Conservation (phyloP, 1,284 basidiomycete genomes). For the Cryptococcus neoformans region DNA sequence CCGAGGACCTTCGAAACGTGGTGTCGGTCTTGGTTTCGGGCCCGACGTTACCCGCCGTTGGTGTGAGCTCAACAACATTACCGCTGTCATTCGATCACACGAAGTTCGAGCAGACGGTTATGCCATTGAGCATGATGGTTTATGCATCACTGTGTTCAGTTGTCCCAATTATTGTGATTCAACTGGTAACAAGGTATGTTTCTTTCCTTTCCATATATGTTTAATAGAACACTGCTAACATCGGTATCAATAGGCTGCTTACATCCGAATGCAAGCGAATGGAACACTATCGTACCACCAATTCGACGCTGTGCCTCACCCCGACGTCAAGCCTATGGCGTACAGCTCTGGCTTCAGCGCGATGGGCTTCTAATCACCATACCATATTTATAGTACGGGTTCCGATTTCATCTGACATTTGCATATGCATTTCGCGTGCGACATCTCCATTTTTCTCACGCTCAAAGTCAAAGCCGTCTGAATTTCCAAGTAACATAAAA, state of each 20-base stretch:
- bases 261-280: constrained; percentile 72
- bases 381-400: too few relatives aligned
- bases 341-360: constrained; percentile 57
- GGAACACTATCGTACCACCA: constrained; percentile 74
- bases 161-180: constrained; percentile 51
- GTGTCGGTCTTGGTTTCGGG: constrained; percentile 93
- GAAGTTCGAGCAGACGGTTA: constrained; percentile 84
- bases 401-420: too few relatives aligned
- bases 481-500: too few relatives aligned
- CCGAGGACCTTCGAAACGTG: constrained; percentile 95
- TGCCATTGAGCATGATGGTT: constrained; percentile 57
- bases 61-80: constrained; percentile 83
- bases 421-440: too few relatives aligned
- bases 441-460: too few relatives aligned
- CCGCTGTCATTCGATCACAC: constrained; percentile 90
- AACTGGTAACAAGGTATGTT: constrained; percentile 50
- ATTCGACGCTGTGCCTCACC: constrained; percentile 83
- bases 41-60: constrained; percentile 86
- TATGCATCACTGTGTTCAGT: constrained; percentile 51
- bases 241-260: constrained; percentile 42
- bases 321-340: constrained; percentile 89
- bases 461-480: too few relatives aligned
- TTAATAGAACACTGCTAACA: not conserved
- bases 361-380: constrained; percentile 14
- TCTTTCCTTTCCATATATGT: not conserved